These are phyloP conservation scores for Dendrobium huoshanense DNA, from an alignment of 106 monocot genomes.

Conservation along the genomic window DNA sequence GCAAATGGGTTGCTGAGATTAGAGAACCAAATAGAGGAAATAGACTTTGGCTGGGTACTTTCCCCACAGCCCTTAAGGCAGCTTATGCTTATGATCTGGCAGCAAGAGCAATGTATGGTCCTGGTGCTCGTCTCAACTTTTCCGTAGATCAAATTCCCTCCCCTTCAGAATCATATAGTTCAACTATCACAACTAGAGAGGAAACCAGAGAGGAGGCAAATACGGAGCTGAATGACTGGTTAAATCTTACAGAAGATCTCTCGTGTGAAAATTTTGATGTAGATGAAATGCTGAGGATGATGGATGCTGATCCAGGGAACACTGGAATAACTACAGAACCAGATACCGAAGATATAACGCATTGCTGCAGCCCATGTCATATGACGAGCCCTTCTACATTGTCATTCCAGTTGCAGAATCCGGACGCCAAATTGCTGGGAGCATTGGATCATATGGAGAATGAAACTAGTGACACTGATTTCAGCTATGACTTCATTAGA, in stretches of 20 bases:
- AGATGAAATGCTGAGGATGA: slow-evolving; percentile 31
- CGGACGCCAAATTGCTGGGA: slow-evolving; percentile 15
- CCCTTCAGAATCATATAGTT: slow-evolving; percentile 11
- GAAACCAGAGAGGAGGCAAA: neutral
- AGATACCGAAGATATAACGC: neutral
- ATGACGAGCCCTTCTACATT: neutral
- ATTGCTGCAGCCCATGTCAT: neutral
- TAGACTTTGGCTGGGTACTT: slow-evolving; percentile 83
- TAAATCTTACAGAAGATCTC: slow-evolving; percentile 4
- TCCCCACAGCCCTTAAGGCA: slow-evolving; percentile 52
- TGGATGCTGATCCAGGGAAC: slow-evolving; percentile 17
- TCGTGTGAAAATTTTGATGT: slow-evolving; percentile 33
- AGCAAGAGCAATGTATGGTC: slow-evolving; percentile 68
- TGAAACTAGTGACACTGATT: neutral
- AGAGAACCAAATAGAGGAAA: slow-evolving; percentile 62
- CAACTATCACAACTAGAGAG: slow-evolving; percentile 4
- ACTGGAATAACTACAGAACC: neutral
- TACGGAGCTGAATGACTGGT: neutral
- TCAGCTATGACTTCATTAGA: slow-evolving; percentile 3
- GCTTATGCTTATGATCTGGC: slow-evolving; percentile 78
- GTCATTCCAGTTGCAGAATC: slow-evolving; percentile 26
- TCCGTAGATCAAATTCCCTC: neutral
- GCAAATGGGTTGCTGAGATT: slow-evolving; percentile 94
- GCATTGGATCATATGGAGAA: slow-evolving; percentile 11
- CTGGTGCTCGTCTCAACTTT: slow-evolving; percentile 57